Percentiles rank a stretch among this genome's conserved stretches.
Conservation (phyloP, 805 yeast species). For the Starmera quercuum region DNA sequence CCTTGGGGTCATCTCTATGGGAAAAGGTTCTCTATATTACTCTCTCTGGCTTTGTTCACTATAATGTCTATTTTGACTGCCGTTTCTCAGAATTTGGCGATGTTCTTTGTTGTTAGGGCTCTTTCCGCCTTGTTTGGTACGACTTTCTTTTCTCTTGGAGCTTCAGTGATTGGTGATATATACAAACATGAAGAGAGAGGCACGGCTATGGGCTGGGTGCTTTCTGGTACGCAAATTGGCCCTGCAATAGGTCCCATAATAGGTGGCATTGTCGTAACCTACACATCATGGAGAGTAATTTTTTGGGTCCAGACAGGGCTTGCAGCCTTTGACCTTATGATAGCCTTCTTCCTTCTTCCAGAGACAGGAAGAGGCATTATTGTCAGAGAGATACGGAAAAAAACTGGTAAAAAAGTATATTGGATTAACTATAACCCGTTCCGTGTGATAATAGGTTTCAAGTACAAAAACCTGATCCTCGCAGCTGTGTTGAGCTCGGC, state of each 20-base stretch:
- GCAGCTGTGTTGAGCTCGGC: slow-evolving; percentile 36
- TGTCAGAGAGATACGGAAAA: slow-evolving; percentile 19
- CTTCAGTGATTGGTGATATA: slow-evolving; percentile 42
- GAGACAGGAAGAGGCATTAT: slow-evolving; percentile 34
- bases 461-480: slow-evolving; percentile 33
- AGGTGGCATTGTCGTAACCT: slow-evolving; percentile 47
- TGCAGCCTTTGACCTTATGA: slow-evolving; percentile 26
- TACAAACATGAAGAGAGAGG: slow-evolving; percentile 45
- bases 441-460: slow-evolving; percentile 33
- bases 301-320: slow-evolving; percentile 42
- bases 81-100: slow-evolving; percentile 40
- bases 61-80: slow-evolving; percentile 30
- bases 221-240: slow-evolving; percentile 46
- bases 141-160: slow-evolving; percentile 46
- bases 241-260: slow-evolving; percentile 45
- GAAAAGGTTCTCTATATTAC: slow-evolving; percentile 34
- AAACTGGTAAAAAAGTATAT: slow-evolving; percentile 28
- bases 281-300: slow-evolving; percentile 44
- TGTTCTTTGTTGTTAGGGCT: slow-evolving; percentile 46
- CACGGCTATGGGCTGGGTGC: slow-evolving; percentile 38
- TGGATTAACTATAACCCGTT: slow-evolving; percentile 40
- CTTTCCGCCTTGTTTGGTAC: slow-evolving; percentile 48
- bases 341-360: slow-evolving; percentile 33
- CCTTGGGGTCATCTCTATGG: slow-evolving; percentile 52
- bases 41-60: slow-evolving; percentile 27